Percentiles rank a stretch among this genome's conserved stretches.
These are phyloP conservation scores for Aspergillus costaricaensis DNA, from an alignment of 2,329 filamentous ascomycete species.

Conservation along the genomic window DNA sequence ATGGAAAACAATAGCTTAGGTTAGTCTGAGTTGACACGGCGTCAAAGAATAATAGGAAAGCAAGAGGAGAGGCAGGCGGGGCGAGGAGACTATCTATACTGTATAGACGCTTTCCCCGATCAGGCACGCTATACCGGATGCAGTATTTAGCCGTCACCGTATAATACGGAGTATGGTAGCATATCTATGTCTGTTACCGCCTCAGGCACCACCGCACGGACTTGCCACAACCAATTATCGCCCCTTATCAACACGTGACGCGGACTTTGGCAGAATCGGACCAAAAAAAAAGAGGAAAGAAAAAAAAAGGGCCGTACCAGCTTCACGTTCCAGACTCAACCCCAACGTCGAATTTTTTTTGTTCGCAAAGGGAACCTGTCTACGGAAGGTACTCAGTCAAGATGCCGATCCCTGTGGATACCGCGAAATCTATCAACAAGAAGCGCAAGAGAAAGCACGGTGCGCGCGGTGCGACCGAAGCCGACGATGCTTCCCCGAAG, in stretches of 20 bases:
- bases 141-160: too few species aligned
- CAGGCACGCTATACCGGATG: too few species aligned
- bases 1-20: too few species aligned
- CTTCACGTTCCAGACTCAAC: slow-evolving; percentile 10
- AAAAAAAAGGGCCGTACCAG: slow-evolving; percentile 23
- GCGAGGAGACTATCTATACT: too few species aligned
- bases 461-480: slow-evolving; percentile 26
- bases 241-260: slow-evolving; percentile 36
- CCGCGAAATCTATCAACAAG: slow-evolving; percentile 41
- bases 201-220: slow-evolving; percentile 16
- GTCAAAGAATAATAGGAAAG: too few species aligned
- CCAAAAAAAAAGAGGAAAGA: slow-evolving; percentile 30
- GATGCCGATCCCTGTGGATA: slow-evolving; percentile 41
- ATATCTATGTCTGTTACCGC: slow-evolving; percentile 3
- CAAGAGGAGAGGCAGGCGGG: too few species aligned
- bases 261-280: slow-evolving; percentile 31
- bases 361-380: slow-evolving; percentile 8
- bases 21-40: too few species aligned
- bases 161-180: too few species aligned
- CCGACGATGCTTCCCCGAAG: slow-evolving; percentile 31
- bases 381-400: slow-evolving; percentile 21
- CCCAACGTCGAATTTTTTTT: slow-evolving; percentile 7
- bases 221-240: neutral
- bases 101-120: too few species aligned
- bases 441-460: slow-evolving; percentile 51